phyloP scores from a whole-genome alignment of 352 stramenopile species.

The Pythium diclinum region DNA sequence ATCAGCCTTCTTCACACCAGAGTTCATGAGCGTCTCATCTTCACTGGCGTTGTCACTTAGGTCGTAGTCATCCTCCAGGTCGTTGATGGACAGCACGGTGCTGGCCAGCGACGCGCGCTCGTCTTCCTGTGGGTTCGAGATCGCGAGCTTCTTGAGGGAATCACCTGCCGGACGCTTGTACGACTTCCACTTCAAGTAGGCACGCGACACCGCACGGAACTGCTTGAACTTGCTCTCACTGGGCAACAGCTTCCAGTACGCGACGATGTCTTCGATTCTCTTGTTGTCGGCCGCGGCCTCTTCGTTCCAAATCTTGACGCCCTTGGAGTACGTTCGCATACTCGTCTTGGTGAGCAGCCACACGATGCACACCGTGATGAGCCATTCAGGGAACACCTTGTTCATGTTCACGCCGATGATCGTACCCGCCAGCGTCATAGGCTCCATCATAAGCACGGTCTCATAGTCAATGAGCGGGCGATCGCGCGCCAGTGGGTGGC shows the following conservation, averaged over 20 bases:
- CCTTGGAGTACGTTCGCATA: slow-evolving; percentile 63
- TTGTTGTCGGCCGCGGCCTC: slow-evolving; percentile 51
- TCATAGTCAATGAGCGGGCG: slow-evolving; percentile 82
- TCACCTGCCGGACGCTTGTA: slow-evolving; percentile 45
- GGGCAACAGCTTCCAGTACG: slow-evolving; percentile 67
- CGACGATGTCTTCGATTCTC: slow-evolving; percentile 43
- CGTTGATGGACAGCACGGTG: slow-evolving; percentile 30
- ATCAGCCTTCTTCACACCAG: slow-evolving; percentile 38
- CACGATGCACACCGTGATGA: slow-evolving; percentile 79
- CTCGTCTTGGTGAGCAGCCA: slow-evolving; percentile 70
- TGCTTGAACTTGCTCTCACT: slow-evolving; percentile 68
- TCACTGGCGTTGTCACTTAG: slow-evolving; percentile 44
- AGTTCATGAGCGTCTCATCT: slow-evolving; percentile 52
- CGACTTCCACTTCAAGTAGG: slow-evolving; percentile 72
- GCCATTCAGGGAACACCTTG: slow-evolving; percentile 74
- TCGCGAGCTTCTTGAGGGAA: slow-evolving; percentile 23
- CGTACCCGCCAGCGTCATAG: slow-evolving; percentile 83
- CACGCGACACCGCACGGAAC: slow-evolving; percentile 57
- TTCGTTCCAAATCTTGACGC: slow-evolving; percentile 65
- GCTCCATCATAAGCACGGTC: slow-evolving; percentile 82
- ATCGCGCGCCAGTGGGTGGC: slow-evolving; percentile 56
- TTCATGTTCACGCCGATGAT: slow-evolving; percentile 87
- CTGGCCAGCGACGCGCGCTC: slow-evolving; percentile 25
- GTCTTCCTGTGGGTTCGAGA: slow-evolving; percentile 42
- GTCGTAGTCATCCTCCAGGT: slow-evolving; percentile 26